Conservation (phyloP, 805 yeast species). For the Schizosaccharomyces pombe region DNA sequence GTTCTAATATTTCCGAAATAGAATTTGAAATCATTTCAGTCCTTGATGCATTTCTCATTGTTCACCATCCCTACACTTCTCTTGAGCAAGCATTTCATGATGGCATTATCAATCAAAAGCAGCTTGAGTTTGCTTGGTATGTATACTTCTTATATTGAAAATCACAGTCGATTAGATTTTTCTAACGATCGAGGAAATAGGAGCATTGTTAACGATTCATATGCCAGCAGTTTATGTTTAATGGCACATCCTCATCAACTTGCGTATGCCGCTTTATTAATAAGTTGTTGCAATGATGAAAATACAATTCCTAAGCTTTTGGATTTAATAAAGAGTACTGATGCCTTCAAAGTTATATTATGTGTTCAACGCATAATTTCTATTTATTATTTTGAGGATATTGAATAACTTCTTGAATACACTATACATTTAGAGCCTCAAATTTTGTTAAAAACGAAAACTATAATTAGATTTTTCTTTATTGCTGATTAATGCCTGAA, state of each 20-base stretch:
- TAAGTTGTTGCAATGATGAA: neutral
- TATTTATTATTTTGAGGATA: neutral
- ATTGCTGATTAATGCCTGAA: too few relatives aligned
- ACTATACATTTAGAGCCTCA: neutral
- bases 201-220: slow-evolving; percentile 76
- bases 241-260: slow-evolving; percentile 74
- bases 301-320: neutral
- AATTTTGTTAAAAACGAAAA: neutral
- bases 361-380: neutral
- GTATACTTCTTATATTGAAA: neutral
- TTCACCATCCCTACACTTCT: slow-evolving; percentile 21
- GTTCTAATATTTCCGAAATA: slow-evolving; percentile 78
- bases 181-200: slow-evolving; percentile 16
- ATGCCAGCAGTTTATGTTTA: slow-evolving; percentile 64
- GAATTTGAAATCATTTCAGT: slow-evolving; percentile 87
- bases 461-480: too few relatives aligned
- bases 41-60: slow-evolving; percentile 23
- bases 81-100: slow-evolving; percentile 19
- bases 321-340: neutral
- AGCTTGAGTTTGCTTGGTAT: slow-evolving; percentile 29
- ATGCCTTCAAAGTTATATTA: neutral
- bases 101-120: slow-evolving; percentile 19
- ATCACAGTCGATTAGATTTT: neutral
- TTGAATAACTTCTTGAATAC: neutral
- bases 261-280: slow-evolving; percentile 50